These are phyloP conservation scores for Pharnaceum exiguum DNA, from an alignment of 148 eudicot species.

Conservation along the genomic window DNA sequence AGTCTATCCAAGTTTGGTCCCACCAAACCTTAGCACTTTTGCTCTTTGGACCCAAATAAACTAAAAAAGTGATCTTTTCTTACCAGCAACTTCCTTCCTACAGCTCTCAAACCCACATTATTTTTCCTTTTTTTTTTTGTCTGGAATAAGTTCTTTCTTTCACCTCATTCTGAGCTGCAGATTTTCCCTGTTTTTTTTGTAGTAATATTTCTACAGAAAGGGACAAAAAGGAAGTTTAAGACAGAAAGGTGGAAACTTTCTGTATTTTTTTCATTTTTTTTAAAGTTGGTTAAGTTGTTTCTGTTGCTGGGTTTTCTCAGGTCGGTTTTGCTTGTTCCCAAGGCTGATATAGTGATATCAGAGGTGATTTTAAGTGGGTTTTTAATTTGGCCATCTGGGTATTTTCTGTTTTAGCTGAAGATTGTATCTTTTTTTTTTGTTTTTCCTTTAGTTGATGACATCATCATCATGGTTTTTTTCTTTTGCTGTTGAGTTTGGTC, in stretches of 20 bases:
- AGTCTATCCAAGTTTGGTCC: conserved; percentile 27
- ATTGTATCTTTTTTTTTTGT: neutral
- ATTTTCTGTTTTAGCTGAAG: neutral
- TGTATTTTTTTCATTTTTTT: no score
- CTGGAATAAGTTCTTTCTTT: no score
- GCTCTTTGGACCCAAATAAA: conserved; percentile 5
- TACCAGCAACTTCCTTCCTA: no score
- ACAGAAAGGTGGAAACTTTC: no score
- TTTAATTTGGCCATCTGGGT: neutral
- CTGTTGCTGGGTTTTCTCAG: neutral
- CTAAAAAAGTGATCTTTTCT: conserved; percentile 2
- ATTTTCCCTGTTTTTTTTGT: no score
- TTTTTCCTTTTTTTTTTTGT: no score
- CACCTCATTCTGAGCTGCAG: no score
- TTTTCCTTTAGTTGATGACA: neutral
- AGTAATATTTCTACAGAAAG: no score
- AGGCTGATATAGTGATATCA: neutral
- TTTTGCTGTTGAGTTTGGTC: neutral
- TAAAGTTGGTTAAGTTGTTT: no score
- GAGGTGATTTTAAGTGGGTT: conserved; percentile 8
- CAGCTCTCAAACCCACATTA: no score
- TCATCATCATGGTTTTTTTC: neutral
- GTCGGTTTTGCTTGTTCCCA: neutral
- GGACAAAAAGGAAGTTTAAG: no score
- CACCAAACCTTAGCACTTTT: conserved; percentile 24